phyloP scores from a whole-genome alignment of 73 alveolate species.

The Paramecium pentaurelia region DNA sequence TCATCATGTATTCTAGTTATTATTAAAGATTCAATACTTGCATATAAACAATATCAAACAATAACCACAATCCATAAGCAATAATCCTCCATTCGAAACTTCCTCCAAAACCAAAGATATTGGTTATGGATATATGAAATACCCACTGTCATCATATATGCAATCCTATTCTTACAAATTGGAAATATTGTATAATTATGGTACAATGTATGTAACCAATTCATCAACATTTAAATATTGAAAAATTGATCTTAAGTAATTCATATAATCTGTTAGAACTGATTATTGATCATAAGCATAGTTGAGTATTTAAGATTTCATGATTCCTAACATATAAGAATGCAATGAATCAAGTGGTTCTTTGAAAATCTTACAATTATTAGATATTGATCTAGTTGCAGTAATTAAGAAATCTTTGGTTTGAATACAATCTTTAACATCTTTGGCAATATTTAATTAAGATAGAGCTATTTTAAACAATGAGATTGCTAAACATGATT shows the following conservation, averaged over 20 bases:
- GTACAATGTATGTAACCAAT: slow-evolving; percentile 13
- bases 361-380: neutral
- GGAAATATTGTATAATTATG: slow-evolving; percentile 19
- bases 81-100: neutral
- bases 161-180: neutral
- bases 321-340: slow-evolving; percentile 7
- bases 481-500: neutral
- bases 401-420: neutral
- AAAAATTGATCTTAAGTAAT: neutral
- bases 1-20: neutral
- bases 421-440: neutral
- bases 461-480: neutral
- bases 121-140: neutral
- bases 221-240: slow-evolving; percentile 50
- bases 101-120: neutral
- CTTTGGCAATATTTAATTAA: neutral
- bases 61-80: slow-evolving; percentile 45
- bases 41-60: slow-evolving; percentile 7
- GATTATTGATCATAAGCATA: neutral
- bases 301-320: slow-evolving; percentile 21
- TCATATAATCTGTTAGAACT: slow-evolving; percentile 20
- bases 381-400: neutral
- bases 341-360: neutral
- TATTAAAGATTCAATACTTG: neutral
- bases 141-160: slow-evolving; percentile 16